Percentiles rank a stretch among this genome's conserved stretches.
These are phyloP conservation scores for Lonicera japonica DNA, from an alignment of 129 eudicot species.

Conservation along the genomic window DNA sequence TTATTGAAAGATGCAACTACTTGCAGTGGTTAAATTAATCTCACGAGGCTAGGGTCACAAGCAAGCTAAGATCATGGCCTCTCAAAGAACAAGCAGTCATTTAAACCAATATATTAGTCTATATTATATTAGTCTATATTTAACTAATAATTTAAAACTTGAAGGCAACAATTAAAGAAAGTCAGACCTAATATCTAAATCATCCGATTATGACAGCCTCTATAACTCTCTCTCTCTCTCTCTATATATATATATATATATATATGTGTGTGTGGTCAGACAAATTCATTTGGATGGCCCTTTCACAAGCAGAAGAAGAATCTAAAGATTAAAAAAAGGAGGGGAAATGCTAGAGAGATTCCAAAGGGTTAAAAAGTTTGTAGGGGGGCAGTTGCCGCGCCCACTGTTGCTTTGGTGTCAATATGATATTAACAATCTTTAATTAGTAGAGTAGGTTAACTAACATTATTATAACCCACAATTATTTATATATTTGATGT, in stretches of 20 bases:
- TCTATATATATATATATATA: too few species aligned
- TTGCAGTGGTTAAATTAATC: not conserved
- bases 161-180: not conserved
- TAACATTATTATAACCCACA: too few species aligned
- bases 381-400: not conserved
- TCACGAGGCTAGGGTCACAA: not conserved
- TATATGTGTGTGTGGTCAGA: too few species aligned
- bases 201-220: too few species aligned
- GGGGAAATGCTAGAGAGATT: not conserved
- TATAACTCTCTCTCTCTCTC: too few species aligned
- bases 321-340: not conserved
- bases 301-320: not conserved
- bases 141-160: too few species aligned
- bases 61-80: not conserved
- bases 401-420: too few species aligned
- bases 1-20: not conserved
- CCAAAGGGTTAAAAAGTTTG: not conserved
- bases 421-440: too few species aligned
- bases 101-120: not conserved
- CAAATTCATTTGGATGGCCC: not conserved
- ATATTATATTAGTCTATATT: too few species aligned
- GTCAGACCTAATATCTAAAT: not conserved
- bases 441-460: too few species aligned
- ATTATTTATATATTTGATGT: too few species aligned
- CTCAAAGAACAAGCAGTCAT: conserved; percentile 6